phyloP scores from a whole-genome alignment of 768 basidiomycete species.

The Lactifluus volemus region DNA sequence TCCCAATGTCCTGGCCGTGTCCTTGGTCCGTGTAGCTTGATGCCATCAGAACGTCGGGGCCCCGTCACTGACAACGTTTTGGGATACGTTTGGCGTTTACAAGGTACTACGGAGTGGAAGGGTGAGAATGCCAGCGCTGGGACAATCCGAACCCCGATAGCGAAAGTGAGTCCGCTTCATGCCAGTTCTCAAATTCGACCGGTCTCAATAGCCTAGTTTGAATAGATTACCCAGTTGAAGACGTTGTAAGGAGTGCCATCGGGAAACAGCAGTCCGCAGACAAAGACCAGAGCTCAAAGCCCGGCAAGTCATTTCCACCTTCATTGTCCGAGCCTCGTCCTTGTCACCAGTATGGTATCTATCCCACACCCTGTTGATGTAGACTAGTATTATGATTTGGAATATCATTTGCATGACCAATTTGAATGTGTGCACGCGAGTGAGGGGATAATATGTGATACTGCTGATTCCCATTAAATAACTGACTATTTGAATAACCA shows the following conservation, averaged over 20 bases:
- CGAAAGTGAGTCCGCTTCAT: constrained; percentile 41
- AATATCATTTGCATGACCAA: too few species aligned
- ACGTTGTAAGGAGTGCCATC: constrained; percentile 68
- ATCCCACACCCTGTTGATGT: too few species aligned
- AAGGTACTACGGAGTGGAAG: constrained; percentile 87
- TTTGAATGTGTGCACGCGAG: too few species aligned
- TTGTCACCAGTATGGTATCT: too few species aligned
- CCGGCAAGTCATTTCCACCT: constrained; percentile 26
- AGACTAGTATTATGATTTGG: too few species aligned
- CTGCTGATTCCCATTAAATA: too few species aligned
- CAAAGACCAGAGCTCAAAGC: constrained; percentile 37
- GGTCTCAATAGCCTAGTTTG: constrained; percentile 26
- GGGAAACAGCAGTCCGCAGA: constrained; percentile 49
- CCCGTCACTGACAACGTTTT: constrained; percentile 88
- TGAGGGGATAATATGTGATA: too few species aligned
- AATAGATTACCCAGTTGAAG: constrained; percentile 66
- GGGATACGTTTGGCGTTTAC: constrained; percentile 69
- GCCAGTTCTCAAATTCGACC: background rate
- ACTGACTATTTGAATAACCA: too few species aligned
- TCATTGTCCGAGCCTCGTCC: background rate
- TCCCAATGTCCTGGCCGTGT: constrained; percentile 72
- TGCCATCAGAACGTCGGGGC: constrained; percentile 92
- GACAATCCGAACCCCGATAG: constrained; percentile 75
- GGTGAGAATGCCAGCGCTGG: constrained; percentile 65
- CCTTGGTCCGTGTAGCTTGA: constrained; percentile 81